Evolutionary conservation across 2,329 filamentous ascomycete genomes (phyloP).

Genomic region (Zymoseptoria tritici): DNA sequence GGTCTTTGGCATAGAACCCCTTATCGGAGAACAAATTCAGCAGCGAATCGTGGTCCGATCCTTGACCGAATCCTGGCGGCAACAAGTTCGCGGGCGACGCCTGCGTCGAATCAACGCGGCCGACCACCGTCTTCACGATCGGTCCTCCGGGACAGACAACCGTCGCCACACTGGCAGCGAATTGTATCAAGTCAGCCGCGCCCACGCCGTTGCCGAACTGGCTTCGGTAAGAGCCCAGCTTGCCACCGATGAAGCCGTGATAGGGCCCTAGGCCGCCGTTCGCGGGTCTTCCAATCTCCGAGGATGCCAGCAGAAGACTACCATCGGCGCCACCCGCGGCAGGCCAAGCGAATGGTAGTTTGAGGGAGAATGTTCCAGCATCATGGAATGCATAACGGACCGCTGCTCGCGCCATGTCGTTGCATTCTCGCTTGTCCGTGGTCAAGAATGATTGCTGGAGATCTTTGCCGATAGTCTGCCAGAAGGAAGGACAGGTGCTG

Average conservation of each 20-base stretch:
- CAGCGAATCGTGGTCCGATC: slow-evolving; percentile 32
- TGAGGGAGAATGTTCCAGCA: slow-evolving; percentile 14
- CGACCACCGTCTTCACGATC: slow-evolving; percentile 31
- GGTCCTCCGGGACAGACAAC: slow-evolving; percentile 15
- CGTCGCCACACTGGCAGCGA: slow-evolving; percentile 40
- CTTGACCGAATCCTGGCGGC: slow-evolving; percentile 36
- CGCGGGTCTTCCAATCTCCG: slow-evolving; percentile 29
- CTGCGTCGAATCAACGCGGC: slow-evolving; percentile 39
- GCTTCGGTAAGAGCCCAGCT: slow-evolving; percentile 28
- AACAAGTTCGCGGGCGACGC: slow-evolving; percentile 40
- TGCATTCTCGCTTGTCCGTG: slow-evolving; percentile 23
- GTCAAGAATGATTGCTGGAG: slow-evolving; percentile 17
- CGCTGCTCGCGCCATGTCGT: slow-evolving; percentile 26
- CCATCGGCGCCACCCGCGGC: slow-evolving; percentile 34
- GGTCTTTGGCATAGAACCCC: slow-evolving; percentile 43
- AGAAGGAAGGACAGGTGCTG: slow-evolving; percentile 9
- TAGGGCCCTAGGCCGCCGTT: slow-evolving; percentile 43
- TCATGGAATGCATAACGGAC: slow-evolving; percentile 33
- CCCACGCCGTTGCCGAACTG: slow-evolving; percentile 26
- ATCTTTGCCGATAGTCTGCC: slow-evolving; percentile 7
- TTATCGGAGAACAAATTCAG: slow-evolving; percentile 45
- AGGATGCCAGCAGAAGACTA: slow-evolving; percentile 33
- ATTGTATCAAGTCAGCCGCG: slow-evolving; percentile 49
- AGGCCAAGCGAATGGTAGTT: slow-evolving; percentile 17
- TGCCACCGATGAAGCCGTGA: slow-evolving; percentile 33